phyloP scores from a whole-genome alignment of 768 basidiomycete genomes.

The Tylopilus sp. region DNA sequence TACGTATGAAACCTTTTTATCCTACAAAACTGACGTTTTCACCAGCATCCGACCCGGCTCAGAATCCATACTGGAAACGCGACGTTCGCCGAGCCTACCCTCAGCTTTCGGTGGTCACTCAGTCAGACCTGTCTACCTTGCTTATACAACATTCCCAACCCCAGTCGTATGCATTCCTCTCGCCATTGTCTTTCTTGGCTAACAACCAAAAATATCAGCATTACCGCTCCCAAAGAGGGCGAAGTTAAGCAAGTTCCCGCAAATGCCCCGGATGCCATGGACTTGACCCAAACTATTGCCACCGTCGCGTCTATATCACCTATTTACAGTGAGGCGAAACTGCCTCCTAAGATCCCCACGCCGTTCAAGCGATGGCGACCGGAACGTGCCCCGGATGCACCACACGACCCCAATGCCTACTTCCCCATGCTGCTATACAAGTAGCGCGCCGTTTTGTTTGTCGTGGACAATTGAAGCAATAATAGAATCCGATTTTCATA shows the following conservation, averaged over 20 bases:
- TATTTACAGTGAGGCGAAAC: conserved; percentile 55
- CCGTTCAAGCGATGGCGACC: conserved; percentile 74
- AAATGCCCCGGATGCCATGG: conserved; percentile 42
- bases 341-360: conserved; percentile 74
- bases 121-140: conserved; percentile 74
- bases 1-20: conserved; percentile 23
- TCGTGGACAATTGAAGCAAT: neutral
- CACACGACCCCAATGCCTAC: conserved; percentile 77
- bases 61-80: conserved; percentile 95
- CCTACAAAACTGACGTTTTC: conserved; percentile 8
- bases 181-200: conserved; percentile 1
- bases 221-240: conserved; percentile 47
- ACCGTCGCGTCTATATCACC: conserved; percentile 54
- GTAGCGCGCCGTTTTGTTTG: conserved; percentile 18
- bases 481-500: conserved; percentile 32
- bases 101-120: conserved; percentile 86
- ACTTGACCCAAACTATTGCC: conserved; percentile 71
- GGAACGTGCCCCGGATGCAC: conserved; percentile 67
- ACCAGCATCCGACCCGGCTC: conserved; percentile 79
- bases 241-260: conserved; percentile 45
- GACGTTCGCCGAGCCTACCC: conserved; percentile 92
- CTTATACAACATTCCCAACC: conserved; percentile 74
- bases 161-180: conserved; percentile 51
- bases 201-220: conserved; percentile 33
- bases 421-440: conserved; percentile 79